Conservation (phyloP, 257 asterid genomes). For the Solanum peruvianum region DNA sequence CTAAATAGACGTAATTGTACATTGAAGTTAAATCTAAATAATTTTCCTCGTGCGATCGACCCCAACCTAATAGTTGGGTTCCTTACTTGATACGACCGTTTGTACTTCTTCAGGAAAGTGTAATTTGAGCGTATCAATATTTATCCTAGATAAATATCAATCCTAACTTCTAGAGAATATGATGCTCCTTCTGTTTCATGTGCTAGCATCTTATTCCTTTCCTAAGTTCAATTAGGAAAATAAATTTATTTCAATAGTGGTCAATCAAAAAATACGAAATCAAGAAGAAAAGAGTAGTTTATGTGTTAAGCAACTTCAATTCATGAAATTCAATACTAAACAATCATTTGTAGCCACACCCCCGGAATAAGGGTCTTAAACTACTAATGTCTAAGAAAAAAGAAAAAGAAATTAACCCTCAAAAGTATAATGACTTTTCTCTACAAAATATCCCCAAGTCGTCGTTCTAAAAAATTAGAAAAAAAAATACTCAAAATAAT, state of each 20-base stretch:
- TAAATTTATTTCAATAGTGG: not conserved
- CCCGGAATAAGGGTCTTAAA: not conserved
- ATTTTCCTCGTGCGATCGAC: no score
- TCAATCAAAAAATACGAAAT: no score
- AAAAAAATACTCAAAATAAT: not conserved
- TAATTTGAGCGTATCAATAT: no score
- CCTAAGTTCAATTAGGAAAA: not conserved
- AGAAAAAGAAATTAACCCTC: not conserved
- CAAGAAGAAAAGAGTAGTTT: no score
- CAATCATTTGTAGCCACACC: not conserved
- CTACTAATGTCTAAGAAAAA: not conserved
- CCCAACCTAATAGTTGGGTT: no score
- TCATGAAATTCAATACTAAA: not conserved
- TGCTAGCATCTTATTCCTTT: not conserved
- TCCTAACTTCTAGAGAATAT: no score
- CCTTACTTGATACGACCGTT: no score
- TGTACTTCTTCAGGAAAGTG: no score
- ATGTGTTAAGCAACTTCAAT: not conserved
- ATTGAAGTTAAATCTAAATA: no score
- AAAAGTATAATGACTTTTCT: not conserved
- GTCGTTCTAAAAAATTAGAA: not conserved
- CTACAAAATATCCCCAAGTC: not conserved
- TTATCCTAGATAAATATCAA: not conserved
- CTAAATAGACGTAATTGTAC: no score
- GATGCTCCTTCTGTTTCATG: not conserved